Evolutionary conservation across 1,284 basidiomycete genomes (phyloP).

Genomic region (Heterobasidion irregulare): DNA sequence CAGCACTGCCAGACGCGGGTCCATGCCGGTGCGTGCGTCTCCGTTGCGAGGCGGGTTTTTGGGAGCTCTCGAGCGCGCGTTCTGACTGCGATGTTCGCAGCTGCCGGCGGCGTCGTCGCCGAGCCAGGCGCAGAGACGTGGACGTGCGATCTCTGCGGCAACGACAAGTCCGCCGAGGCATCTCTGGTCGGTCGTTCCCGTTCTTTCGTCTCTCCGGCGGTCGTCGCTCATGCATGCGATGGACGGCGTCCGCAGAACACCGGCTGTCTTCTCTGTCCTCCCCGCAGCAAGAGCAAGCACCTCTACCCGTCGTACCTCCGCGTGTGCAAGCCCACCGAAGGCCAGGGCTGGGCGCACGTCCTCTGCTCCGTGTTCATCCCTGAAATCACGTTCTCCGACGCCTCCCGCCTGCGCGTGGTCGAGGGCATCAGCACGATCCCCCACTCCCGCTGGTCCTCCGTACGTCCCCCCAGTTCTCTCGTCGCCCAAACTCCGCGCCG

Average conservation of each 20-base stretch:
- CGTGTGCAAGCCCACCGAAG: constrained; percentile 89
- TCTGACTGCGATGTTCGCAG: constrained; percentile 20
- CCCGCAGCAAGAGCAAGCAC: constrained; percentile 37
- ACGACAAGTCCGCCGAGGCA: constrained; percentile 70
- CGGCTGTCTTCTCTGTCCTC: constrained; percentile 61
- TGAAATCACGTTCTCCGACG: constrained; percentile 77
- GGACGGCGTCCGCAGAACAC: constrained; percentile 39
- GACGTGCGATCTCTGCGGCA: constrained; percentile 81
- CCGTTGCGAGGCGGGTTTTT: constrained; percentile 3
- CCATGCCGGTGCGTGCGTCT: constrained; percentile 52
- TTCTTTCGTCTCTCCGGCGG: neutral
- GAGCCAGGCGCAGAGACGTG: constrained; percentile 63
- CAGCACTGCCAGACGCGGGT: constrained; percentile 68
- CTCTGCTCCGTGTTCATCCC: constrained; percentile 85
- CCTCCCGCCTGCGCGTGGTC: constrained; percentile 61
- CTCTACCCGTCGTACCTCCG: constrained; percentile 54
- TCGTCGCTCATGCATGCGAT: neutral
- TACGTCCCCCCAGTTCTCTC: constrained; percentile 26
- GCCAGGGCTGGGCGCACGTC: constrained; percentile 88
- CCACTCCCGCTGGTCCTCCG: constrained; percentile 53
- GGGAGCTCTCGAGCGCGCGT: neutral
- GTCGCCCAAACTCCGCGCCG: neutral
- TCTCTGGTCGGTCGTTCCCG: constrained; percentile 47
- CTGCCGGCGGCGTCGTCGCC: constrained; percentile 61
- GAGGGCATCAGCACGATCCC: constrained; percentile 83